These are phyloP conservation scores for Acacia acuminata DNA, from an alignment of 306 rosid genomes.

Conservation along the genomic window DNA sequence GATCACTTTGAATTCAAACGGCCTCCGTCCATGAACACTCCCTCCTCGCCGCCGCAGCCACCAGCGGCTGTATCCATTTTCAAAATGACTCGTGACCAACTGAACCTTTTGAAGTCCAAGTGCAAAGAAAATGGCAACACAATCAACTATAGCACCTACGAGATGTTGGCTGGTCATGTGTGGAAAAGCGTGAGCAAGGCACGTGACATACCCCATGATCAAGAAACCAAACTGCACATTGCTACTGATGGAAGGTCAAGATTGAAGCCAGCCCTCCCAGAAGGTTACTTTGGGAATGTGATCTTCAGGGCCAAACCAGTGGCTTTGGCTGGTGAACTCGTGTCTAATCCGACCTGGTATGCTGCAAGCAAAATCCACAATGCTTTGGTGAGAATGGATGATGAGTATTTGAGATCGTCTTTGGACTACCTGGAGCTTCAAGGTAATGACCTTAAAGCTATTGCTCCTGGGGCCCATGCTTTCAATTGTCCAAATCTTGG, in stretches of 20 bases:
- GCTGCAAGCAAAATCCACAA: constrained; percentile 75
- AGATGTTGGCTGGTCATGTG: not conserved
- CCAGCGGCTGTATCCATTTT: not conserved
- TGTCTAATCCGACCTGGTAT: constrained; percentile 72
- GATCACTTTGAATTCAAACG: not conserved
- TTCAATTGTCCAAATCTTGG: not conserved
- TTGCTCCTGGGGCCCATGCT: not conserved
- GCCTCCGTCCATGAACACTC: not conserved
- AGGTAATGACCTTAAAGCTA: not conserved
- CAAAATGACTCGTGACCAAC: not conserved
- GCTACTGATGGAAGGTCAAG: not conserved
- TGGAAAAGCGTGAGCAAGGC: not conserved
- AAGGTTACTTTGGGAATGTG: constrained; percentile 83
- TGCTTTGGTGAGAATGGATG: constrained; percentile 60
- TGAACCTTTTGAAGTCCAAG: not conserved
- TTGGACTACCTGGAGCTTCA: not conserved
- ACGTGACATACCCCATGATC: not conserved
- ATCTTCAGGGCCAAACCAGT: constrained; percentile 74
- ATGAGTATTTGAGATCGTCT: constrained; percentile 15
- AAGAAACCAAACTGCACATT: not conserved
- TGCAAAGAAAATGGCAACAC: not conserved
- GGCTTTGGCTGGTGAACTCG: constrained; percentile 62
- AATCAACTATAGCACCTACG: not conserved
- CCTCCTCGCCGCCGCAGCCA: not conserved
- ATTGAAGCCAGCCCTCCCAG: constrained; percentile 65